phyloP scores from a whole-genome alignment of 139 green algal species.

The Astrephomene gubernaculifera region DNA sequence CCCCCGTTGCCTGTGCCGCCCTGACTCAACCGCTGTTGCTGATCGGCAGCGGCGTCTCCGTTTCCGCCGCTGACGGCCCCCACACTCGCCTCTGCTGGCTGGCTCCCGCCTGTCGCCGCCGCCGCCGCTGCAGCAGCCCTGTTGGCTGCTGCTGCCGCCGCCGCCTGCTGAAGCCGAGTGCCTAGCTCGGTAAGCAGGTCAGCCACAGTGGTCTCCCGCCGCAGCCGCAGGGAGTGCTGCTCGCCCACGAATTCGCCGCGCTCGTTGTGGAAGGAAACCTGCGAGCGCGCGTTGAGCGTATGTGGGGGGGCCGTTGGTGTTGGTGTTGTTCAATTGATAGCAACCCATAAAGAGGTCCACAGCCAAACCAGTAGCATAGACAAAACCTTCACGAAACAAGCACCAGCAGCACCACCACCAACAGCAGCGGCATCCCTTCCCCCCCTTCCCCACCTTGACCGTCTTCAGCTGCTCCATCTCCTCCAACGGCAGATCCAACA shows the following conservation, averaged over 20 bases:
- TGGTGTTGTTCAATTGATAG: no score
- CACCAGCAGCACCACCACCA: no score
- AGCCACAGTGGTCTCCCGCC: conserved; percentile 64
- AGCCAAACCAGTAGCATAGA: no score
- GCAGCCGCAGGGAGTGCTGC: conserved; percentile 80
- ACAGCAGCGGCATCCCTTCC: conserved; percentile 68
- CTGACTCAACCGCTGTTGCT: background rate
- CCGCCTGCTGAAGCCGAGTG: conserved; percentile 50
- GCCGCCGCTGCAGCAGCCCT: conserved; percentile 42
- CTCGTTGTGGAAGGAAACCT: conserved; percentile 77
- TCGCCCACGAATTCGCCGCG: conserved; percentile 80
- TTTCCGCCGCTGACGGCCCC: background rate
- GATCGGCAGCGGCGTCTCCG: no score
- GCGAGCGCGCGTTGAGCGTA: no score
- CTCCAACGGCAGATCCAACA: conserved; percentile 94
- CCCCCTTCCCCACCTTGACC: conserved; percentile 53
- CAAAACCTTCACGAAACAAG: no score
- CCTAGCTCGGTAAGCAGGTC: conserved; percentile 82
- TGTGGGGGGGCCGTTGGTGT: no score
- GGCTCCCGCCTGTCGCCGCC: background rate
- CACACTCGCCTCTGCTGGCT: background rate
- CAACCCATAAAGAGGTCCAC: no score
- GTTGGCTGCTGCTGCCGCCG: conserved; percentile 34
- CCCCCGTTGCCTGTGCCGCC: no score
- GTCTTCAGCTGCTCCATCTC: conserved; percentile 82